These are phyloP conservation scores for Prunus padus DNA, from an alignment of 306 rosid species.

Conservation along the genomic window DNA sequence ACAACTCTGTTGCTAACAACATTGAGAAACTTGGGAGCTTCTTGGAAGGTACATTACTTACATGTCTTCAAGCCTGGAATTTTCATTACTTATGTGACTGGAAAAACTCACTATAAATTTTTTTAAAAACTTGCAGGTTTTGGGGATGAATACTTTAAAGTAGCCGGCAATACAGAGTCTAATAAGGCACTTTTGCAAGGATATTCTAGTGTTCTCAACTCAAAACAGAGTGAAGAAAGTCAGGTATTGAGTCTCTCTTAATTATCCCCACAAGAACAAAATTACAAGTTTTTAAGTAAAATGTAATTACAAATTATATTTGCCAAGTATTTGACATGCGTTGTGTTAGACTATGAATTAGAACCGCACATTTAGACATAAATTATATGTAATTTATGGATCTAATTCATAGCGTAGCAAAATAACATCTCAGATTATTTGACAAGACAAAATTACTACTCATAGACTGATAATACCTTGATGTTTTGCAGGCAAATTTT, in stretches of 20 bases:
- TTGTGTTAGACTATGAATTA: not conserved
- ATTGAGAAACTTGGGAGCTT: conserved; percentile 39
- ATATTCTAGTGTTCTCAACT: conserved; percentile 44
- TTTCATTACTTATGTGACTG: not conserved
- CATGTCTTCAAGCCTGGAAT: not conserved
- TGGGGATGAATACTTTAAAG: conserved; percentile 35
- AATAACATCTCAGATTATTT: not conserved
- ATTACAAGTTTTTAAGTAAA: not conserved
- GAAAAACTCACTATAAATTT: not conserved
- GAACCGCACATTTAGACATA: not conserved
- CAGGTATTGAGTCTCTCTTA: conserved; percentile 35
- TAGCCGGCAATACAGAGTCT: conserved; percentile 23
- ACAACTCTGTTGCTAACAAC: conserved; percentile 33
- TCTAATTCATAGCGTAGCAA: not conserved
- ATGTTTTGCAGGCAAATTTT: conserved; percentile 38
- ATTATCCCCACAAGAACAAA: not conserved
- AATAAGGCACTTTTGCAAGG: conserved; percentile 36
- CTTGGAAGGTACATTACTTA: conserved; percentile 33
- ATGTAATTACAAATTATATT: not conserved
- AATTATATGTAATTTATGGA: not conserved
- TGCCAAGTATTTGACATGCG: too few relatives aligned
- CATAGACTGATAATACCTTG: not conserved
- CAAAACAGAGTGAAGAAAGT: conserved; percentile 48
- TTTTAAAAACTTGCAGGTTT: conserved; percentile 27
- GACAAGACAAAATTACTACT: not conserved